Evolutionary conservation across 208 protist species (phyloP).

Genomic region (Trypanosoma grayi): DNA sequence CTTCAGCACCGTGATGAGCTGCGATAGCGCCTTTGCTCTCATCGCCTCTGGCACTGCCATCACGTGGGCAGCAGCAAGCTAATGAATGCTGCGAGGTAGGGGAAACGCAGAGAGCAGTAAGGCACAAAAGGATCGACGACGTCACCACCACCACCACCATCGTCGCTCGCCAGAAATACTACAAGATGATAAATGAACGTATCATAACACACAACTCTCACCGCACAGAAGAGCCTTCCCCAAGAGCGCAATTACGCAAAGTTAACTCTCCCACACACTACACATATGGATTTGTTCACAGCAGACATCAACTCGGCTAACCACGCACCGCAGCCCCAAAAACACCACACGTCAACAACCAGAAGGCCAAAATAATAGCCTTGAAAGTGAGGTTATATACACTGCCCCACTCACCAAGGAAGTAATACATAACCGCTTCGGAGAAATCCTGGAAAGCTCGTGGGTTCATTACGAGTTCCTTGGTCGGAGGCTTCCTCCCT

Average conservation of each 20-base stretch:
- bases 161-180: too few species aligned
- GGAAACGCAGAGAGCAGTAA: not conserved
- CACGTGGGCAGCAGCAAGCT: not conserved
- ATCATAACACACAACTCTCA: too few species aligned
- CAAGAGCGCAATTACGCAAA: too few species aligned
- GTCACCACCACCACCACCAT: too few species aligned
- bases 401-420: slow-evolving; percentile 26
- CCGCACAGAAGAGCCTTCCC: too few species aligned
- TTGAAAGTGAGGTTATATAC: slow-evolving; percentile 2
- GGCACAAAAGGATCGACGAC: too few species aligned
- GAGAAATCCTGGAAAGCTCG: slow-evolving; percentile 42
- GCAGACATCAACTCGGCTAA: not conserved
- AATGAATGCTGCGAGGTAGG: not conserved
- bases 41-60: slow-evolving; percentile 18
- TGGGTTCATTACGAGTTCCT: slow-evolving; percentile 57
- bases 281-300: not conserved
- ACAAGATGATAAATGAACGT: too few species aligned
- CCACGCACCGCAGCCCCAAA: slow-evolving; percentile 2
- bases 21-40: slow-evolving; percentile 23
- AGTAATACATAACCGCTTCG: slow-evolving; percentile 33
- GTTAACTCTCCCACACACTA: too few species aligned
- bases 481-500: slow-evolving; percentile 32
- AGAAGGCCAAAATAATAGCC: slow-evolving; percentile 1
- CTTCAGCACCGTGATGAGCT: slow-evolving; percentile 42
- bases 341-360: slow-evolving; percentile 4